phyloP scores from a whole-genome alignment of 1,284 basidiomycete genomes.

The Sanghuangporus baumii region DNA sequence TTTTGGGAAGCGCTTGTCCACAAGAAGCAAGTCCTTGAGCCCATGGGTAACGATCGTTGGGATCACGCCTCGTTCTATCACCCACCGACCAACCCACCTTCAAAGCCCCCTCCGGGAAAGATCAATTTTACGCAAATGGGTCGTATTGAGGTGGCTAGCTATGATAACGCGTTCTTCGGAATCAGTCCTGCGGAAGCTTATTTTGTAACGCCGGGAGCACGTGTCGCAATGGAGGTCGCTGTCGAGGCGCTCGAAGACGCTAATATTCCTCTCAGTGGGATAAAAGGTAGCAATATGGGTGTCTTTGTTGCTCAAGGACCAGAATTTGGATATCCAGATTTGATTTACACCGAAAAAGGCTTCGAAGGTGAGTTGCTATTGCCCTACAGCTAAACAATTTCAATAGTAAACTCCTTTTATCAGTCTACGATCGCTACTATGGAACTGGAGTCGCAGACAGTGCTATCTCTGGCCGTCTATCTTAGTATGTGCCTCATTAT shows the following conservation, averaged over 20 bases:
- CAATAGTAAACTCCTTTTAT: background rate
- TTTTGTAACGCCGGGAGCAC: slow-evolving; percentile 27
- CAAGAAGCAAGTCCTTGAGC: slow-evolving; percentile 27
- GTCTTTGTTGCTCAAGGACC: slow-evolving; percentile 30
- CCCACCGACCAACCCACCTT: slow-evolving; percentile 4
- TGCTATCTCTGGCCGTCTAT: slow-evolving; percentile 31
- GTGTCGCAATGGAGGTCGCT: slow-evolving; percentile 30
- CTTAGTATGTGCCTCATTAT: slow-evolving; percentile 27
- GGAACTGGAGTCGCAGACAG: slow-evolving; percentile 32
- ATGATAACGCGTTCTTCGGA: slow-evolving; percentile 33
- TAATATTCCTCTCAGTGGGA: slow-evolving; percentile 28
- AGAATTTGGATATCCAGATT: slow-evolving; percentile 28
- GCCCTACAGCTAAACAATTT: background rate
- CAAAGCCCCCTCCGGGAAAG: slow-evolving; percentile 26
- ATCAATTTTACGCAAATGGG: slow-evolving; percentile 29
- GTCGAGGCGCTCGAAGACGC: slow-evolving; percentile 35
- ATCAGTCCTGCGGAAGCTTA: slow-evolving; percentile 31
- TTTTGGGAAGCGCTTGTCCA: slow-evolving; percentile 32
- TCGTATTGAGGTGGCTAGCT: slow-evolving; percentile 29
- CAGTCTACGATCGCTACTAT: slow-evolving; percentile 31
- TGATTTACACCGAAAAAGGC: slow-evolving; percentile 29
- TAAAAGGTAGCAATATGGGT: slow-evolving; percentile 30
- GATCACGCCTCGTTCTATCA: slow-evolving; percentile 31
- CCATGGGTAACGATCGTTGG: slow-evolving; percentile 30
- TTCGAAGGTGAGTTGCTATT: slow-evolving; percentile 25